Percentiles rank a stretch among this genome's conserved stretches.
These are phyloP conservation scores for Nannochloropsis salina DNA, from an alignment of 108 stramenopile species.

Conservation along the genomic window DNA sequence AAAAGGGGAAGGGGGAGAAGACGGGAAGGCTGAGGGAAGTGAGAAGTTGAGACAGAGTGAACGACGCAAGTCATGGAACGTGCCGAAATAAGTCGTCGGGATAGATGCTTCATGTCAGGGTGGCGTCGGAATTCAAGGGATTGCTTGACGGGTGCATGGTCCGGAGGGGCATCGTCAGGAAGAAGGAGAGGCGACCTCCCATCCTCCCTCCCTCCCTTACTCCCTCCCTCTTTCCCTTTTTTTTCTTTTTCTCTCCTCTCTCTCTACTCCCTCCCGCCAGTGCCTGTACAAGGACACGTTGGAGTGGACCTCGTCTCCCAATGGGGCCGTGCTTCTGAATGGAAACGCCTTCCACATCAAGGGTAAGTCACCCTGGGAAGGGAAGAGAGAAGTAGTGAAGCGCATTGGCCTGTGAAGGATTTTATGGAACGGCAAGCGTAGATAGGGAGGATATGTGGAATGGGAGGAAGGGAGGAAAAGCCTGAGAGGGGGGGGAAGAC, in stretches of 20 bases:
- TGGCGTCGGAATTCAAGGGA: no score
- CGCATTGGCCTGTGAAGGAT: not conserved
- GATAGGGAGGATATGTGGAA: not conserved
- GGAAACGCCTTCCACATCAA: not conserved
- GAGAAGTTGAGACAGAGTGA: no score
- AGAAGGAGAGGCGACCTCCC: not conserved
- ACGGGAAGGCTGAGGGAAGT: no score
- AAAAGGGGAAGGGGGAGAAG: no score
- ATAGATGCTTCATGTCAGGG: no score
- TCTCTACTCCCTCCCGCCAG: not conserved
- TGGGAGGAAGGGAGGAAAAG: not conserved
- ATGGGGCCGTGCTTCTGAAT: not conserved
- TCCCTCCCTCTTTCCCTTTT: not conserved
- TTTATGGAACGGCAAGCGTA: not conserved
- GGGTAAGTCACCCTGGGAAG: not conserved
- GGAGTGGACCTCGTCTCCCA: not conserved
- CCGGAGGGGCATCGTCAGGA: no score
- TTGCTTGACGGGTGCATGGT: no score
- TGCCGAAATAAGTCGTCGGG: no score
- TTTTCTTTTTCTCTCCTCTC: not conserved
- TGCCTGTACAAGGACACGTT: not conserved
- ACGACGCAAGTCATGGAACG: no score
- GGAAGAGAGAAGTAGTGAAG: not conserved
- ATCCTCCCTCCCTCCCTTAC: not conserved
- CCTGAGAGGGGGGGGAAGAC: not conserved